phyloP scores from a whole-genome alignment of 129 eudicot species.

The Helianthus tuberosus region DNA sequence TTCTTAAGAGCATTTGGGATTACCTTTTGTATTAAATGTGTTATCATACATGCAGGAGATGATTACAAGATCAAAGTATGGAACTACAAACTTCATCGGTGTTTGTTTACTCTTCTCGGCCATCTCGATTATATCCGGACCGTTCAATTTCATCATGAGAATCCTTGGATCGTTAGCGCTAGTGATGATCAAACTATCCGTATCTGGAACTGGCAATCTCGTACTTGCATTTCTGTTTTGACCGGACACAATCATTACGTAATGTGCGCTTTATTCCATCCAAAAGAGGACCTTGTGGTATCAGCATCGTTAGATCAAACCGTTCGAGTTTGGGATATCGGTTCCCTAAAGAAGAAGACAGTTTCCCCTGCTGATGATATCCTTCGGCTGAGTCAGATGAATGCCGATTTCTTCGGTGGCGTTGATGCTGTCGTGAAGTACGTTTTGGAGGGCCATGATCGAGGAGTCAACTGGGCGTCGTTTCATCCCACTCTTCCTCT shows the following conservation, averaged over 20 bases:
- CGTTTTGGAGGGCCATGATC: constrained; percentile 81
- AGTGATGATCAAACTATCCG: constrained; percentile 93
- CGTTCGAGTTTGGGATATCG: constrained; percentile 92
- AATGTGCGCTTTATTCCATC: constrained; percentile 88
- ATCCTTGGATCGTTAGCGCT: constrained; percentile 92
- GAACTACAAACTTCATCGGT: constrained; percentile 86
- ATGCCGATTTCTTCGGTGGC: constrained; percentile 78
- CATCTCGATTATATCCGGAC: constrained; percentile 88
- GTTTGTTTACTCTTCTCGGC: constrained; percentile 83
- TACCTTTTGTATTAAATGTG: constrained; percentile 15
- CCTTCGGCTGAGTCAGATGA: constrained; percentile 76
- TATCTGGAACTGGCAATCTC: constrained; percentile 93
- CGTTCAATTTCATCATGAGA: constrained; percentile 83
- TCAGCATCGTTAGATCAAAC: constrained; percentile 92
- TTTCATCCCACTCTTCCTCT: constrained; percentile 83
- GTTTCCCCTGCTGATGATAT: constrained; percentile 88
- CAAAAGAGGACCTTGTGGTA: constrained; percentile 81
- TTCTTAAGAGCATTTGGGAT: background rate
- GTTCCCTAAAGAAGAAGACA: constrained; percentile 77
- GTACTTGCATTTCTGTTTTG: constrained; percentile 82
- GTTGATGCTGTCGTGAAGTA: constrained; percentile 91
- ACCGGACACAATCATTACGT: constrained; percentile 93
- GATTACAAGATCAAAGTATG: constrained; percentile 90
- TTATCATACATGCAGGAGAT: constrained; percentile 61
- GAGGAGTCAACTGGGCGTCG: constrained; percentile 91